These are phyloP conservation scores for Microdochium nivale DNA, from an alignment of 2,329 filamentous ascomycete genomes.

Conservation along the genomic window DNA sequence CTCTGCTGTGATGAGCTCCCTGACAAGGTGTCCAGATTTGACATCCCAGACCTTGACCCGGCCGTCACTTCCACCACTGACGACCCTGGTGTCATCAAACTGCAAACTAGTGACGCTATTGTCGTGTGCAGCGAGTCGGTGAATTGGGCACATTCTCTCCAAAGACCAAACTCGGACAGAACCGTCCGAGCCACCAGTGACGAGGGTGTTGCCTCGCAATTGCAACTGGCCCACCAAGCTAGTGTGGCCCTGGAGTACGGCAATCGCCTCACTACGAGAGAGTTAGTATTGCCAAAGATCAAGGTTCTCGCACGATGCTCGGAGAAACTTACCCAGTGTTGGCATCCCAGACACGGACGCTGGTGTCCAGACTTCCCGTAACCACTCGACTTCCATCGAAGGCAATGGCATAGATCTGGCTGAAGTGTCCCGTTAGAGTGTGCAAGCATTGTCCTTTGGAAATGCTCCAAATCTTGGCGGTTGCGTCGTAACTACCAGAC, in stretches of 20 bases:
- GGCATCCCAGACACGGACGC: conserved; percentile 94
- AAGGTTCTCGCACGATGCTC: not conserved
- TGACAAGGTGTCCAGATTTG: conserved; percentile 80
- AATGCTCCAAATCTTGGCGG: conserved; percentile 95
- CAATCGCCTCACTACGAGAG: conserved; percentile 59
- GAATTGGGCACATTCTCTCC: conserved; percentile 82
- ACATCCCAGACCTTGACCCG: conserved; percentile 98
- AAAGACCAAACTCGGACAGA: conserved; percentile 96
- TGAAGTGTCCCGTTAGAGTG: conserved; percentile 89
- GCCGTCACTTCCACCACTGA: conserved; percentile 94
- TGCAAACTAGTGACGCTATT: conserved; percentile 97
- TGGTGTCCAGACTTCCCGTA: conserved; percentile 92
- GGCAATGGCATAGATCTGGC: conserved; percentile 96
- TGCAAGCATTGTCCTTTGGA: conserved; percentile 88
- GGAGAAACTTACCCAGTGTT: conserved; percentile 59
- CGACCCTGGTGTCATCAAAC: conserved; percentile 91
- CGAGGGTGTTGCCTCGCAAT: conserved; percentile 87
- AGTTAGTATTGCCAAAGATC: not conserved
- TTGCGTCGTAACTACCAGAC: conserved; percentile 97
- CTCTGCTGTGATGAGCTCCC: conserved; percentile 85
- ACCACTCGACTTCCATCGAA: conserved; percentile 92
- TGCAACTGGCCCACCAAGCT: conserved; percentile 94
- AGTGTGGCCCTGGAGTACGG: conserved; percentile 92
- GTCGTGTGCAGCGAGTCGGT: conserved; percentile 90
- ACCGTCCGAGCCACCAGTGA: conserved; percentile 92